Evolutionary conservation across 345 rosid genomes (phyloP), one percentile per base, ranked within the genome.

Genomic region (Viola odorata): DNA sequence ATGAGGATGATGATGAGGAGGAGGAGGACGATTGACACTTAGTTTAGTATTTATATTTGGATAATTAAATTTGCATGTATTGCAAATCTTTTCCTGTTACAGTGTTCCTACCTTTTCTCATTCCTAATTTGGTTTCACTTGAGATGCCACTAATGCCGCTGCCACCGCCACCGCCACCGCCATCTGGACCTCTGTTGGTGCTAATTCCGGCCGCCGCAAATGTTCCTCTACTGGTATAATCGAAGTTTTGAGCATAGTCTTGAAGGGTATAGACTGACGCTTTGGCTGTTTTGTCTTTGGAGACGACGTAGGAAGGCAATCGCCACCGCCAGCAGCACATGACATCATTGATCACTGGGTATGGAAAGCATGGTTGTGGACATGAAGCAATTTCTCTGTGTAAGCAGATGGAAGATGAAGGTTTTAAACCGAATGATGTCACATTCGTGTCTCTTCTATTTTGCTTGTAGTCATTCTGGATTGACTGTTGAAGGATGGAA

Each of bases 391-490:
- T 71, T 49, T 39, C 65, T 16, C 39, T 71, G 12, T 71, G 42
- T 48, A 60, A 71, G 62, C 50, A 50, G 70, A 71, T 71, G 75
- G 75, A 65, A 50, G 4, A 1, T 56, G 75, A 61, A 55, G 70
- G 66, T 55, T 57, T 71, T 48, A 60, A 48, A 42, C 75, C 75
- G 5, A 71, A 71, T 61, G 70, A 55, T 16, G 45, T 71, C 41
- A 71, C 75, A 9, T 71, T 71, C 66, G 44, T 71, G 58, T 71
- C 75, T 61, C 70, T 65, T 54, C 53, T 71, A 23, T 8, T 71
- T 65, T 60, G 75, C 70, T 37, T 65, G 70, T 13, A 65, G 66
- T 60, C 75, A 71, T 55, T 60, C 53, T 32, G 75, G 75, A 55
- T 65, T 71, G 66, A 55, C 62, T 5, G 44, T 42, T 9, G 70